Evolutionary conservation across 352 stramenopile genomes (phyloP).

Genomic region (Bremia lactucae): DNA sequence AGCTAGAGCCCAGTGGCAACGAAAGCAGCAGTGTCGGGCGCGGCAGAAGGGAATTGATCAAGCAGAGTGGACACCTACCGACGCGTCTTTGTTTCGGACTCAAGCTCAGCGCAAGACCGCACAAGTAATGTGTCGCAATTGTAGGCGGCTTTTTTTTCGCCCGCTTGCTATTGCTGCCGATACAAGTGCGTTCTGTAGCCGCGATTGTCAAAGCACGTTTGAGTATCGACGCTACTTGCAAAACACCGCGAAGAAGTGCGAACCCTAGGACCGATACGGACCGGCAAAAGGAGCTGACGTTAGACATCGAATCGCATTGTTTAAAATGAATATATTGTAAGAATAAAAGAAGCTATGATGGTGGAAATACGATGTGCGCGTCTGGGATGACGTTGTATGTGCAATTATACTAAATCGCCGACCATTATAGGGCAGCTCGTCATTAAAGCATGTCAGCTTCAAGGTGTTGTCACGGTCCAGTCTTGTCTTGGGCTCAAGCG

Average conservation of each 20-base stretch:
- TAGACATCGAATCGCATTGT: too few relatives aligned
- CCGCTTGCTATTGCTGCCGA: constrained; percentile 14
- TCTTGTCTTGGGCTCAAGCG: too few relatives aligned
- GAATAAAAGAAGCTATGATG: too few relatives aligned
- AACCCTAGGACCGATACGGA: too few relatives aligned
- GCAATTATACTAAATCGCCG: too few relatives aligned
- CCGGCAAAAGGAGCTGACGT: too few relatives aligned
- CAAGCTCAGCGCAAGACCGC: constrained; percentile 15
- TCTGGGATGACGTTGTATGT: too few relatives aligned
- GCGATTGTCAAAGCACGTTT: constrained; percentile 54
- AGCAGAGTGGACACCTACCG: constrained; percentile 5
- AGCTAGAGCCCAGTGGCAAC: constrained; percentile 10
- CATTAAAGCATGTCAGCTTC: too few relatives aligned
- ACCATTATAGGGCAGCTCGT: too few relatives aligned
- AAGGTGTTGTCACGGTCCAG: too few relatives aligned
- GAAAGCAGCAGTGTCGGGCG: constrained; percentile 7
- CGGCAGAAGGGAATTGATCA: constrained; percentile 15
- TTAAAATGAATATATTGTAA: too few relatives aligned
- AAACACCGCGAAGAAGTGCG: constrained; percentile 22
- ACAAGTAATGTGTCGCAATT: constrained; percentile 44
- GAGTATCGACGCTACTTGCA: constrained; percentile 41
- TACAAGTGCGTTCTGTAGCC: constrained; percentile 33
- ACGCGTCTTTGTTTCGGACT: constrained; percentile 4
- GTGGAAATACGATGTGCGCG: too few relatives aligned
- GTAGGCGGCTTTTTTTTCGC: constrained; percentile 35